A percentile compares a stretch with the other conserved stretches of the same genome.
These are phyloP conservation scores for Sugiyamaella marilandica DNA, from an alignment of 805 yeast species.

Conservation along the genomic window DNA sequence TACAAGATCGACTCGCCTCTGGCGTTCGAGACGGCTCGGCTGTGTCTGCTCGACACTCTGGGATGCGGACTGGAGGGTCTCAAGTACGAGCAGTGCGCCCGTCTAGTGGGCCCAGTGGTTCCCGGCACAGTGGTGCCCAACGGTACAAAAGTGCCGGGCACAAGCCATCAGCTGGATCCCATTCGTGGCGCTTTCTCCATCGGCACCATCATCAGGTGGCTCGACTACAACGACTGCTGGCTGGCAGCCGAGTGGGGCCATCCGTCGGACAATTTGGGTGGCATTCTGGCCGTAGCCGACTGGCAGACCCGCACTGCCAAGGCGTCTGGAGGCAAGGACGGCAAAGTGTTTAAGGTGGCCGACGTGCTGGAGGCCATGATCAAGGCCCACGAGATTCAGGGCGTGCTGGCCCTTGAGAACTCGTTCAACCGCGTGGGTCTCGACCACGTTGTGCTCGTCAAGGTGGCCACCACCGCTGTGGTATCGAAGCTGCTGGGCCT, in stretches of 20 bases:
- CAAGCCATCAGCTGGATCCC: constrained; percentile 48
- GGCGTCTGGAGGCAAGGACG: constrained; percentile 37
- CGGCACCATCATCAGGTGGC: constrained; percentile 56
- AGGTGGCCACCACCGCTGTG: constrained; percentile 58
- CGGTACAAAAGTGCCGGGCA: constrained; percentile 54
- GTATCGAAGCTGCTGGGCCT: constrained; percentile 53
- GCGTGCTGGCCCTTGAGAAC: constrained; percentile 53
- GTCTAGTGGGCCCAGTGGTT: constrained; percentile 51
- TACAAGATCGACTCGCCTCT: constrained; percentile 41
- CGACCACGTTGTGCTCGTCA: constrained; percentile 56
- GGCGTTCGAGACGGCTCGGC: constrained; percentile 51
- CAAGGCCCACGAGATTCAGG: constrained; percentile 62
- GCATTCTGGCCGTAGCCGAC: constrained; percentile 55
- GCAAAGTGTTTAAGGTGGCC: constrained; percentile 41
- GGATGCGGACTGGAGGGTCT: constrained; percentile 60
- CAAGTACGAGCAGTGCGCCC: constrained; percentile 46
- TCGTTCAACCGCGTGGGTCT: constrained; percentile 56
- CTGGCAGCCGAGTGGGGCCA: constrained; percentile 70
- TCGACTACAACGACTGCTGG: constrained; percentile 63
- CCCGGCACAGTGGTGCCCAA: constrained; percentile 53
- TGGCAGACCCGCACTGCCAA: constrained; percentile 45
- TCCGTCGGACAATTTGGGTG: constrained; percentile 58
- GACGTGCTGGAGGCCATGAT: constrained; percentile 55
- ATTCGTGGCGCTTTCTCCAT: constrained; percentile 54
- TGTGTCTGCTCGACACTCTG: constrained; percentile 52